Percentiles rank a stretch among this genome's conserved stretches.
Evolutionary conservation across 139 green algal genomes (phyloP).

Genomic region (Picochlorum sp.): DNA sequence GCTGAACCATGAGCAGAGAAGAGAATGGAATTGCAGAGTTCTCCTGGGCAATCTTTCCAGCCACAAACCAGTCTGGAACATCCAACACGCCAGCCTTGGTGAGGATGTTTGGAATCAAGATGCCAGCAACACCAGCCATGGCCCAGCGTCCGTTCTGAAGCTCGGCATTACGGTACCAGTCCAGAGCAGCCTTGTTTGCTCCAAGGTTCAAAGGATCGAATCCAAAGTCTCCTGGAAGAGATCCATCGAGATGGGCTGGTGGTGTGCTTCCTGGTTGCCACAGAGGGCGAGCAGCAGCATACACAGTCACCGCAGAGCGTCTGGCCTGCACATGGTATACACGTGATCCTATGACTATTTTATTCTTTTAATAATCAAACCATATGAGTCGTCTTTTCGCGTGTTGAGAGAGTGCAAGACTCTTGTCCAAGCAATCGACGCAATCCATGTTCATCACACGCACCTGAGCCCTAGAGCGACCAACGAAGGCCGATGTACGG

Average conservation of each 20-base stretch:
- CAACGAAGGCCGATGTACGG: too few relatives aligned
- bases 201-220: conserved; percentile 82
- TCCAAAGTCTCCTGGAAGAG: conserved; percentile 47
- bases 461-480: too few relatives aligned
- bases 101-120: conserved; percentile 66
- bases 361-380: not conserved
- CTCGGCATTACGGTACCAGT: conserved; percentile 80
- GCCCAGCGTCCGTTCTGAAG: conserved; percentile 78
- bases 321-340: conserved; percentile 7
- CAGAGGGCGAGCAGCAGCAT: conserved; percentile 21
- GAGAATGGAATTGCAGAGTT: conserved; percentile 28
- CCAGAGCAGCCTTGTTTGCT: conserved; percentile 59
- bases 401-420: not conserved
- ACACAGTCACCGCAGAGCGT: conserved; percentile 17
- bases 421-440: too few relatives aligned
- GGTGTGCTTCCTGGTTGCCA: conserved; percentile 33
- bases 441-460: too few relatives aligned
- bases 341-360: not conserved
- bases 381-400: not conserved
- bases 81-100: conserved; percentile 64
- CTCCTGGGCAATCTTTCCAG: conserved; percentile 58
- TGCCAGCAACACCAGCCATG: conserved; percentile 82
- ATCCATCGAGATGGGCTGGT: conserved; percentile 39
- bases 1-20: conserved; percentile 56
- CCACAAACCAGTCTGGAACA: conserved; percentile 76